Percentiles rank a stretch among this genome's conserved stretches.
phyloP scores from a whole-genome alignment of 148 eudicot species.

The Fallopia convolvulus region DNA sequence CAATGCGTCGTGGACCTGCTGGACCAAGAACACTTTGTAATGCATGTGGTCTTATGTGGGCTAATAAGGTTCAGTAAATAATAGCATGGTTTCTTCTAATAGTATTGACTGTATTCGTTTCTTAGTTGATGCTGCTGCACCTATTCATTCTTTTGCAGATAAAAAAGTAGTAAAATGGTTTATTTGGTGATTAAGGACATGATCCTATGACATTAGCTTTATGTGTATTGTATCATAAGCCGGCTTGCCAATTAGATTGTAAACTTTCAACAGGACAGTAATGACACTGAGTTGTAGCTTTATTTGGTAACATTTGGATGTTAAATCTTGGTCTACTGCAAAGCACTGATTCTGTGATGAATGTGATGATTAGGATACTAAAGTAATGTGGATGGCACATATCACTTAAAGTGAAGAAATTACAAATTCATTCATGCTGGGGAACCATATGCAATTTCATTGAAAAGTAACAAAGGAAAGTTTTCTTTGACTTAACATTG shows the following conservation, averaged over 20 bases:
- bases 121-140: not conserved
- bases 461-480: too few species aligned
- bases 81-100: not conserved
- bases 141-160: not conserved
- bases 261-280: not conserved
- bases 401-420: not conserved
- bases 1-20: slow-evolving; percentile 43
- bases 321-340: not conserved
- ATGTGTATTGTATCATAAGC: not conserved
- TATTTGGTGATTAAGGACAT: not conserved
- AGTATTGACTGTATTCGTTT: not conserved
- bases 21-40: slow-evolving; percentile 44
- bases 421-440: too few species aligned
- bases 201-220: not conserved
- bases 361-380: not conserved
- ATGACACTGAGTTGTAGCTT: too few species aligned
- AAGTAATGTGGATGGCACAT: not conserved
- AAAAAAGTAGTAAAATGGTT: not conserved
- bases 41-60: slow-evolving; percentile 51
- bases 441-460: too few species aligned
- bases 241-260: not conserved
- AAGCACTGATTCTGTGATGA: not conserved
- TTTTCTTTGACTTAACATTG: not conserved
- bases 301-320: not conserved
- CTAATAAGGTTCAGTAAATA: slow-evolving; percentile 27